Conservation (phyloP, 352 stramenopile species). For the Phytopythium litorale region DNA sequence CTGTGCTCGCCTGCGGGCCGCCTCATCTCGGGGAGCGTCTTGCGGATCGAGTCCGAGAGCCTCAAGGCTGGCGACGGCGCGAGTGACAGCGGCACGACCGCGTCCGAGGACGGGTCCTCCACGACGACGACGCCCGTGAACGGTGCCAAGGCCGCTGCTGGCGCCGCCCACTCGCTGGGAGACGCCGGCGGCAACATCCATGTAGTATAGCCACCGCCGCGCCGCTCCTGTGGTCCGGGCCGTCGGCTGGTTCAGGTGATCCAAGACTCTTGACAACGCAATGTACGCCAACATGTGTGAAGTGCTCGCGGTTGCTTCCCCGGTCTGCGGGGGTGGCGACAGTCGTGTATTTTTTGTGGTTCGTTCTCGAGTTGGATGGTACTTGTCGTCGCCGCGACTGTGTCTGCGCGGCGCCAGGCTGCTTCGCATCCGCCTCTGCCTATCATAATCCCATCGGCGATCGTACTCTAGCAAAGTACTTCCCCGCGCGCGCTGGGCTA, state of each 20-base stretch:
- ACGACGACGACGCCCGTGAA: not conserved
- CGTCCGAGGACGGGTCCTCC: not conserved
- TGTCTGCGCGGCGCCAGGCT: not conserved
- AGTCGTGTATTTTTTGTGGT: not conserved
- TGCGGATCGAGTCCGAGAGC: conserved; percentile 31
- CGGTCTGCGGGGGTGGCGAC: not conserved
- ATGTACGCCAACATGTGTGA: not conserved
- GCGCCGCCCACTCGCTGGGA: not conserved
- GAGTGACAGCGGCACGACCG: not conserved
- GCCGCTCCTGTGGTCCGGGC: not conserved
- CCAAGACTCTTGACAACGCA: not conserved
- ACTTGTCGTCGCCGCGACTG: not conserved
- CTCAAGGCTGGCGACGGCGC: not conserved
- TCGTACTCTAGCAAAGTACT: not conserved
- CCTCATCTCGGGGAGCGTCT: conserved; percentile 49
- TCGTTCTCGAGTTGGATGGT: not conserved
- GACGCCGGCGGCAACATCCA: not conserved
- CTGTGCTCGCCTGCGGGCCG: conserved; percentile 47
- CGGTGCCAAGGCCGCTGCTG: not conserved
- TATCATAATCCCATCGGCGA: not conserved
- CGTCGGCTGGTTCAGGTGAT: not conserved
- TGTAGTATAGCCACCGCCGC: conserved; percentile 1
- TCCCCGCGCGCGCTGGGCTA: not conserved
- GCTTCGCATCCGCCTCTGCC: not conserved
- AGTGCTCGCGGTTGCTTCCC: not conserved